Conservation (phyloP, 441 rosid species). For the Theobroma grandiflorum region DNA sequence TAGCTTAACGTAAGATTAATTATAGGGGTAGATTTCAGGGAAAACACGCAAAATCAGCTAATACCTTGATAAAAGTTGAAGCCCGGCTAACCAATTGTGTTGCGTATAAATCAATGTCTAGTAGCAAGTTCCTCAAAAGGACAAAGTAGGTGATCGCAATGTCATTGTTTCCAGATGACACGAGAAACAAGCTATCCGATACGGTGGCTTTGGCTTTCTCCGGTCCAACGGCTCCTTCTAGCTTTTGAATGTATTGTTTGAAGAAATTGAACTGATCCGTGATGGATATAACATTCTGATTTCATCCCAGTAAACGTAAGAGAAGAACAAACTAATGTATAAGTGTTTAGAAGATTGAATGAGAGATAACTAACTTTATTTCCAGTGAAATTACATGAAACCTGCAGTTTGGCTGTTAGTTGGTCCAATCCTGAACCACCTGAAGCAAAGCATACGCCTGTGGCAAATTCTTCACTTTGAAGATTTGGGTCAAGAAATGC, state of each 20-base stretch:
- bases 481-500: conserved; percentile 36
- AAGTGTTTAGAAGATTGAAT: not conserved
- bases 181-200: conserved; percentile 27
- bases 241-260: conserved; percentile 31
- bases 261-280: conserved; percentile 32
- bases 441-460: conserved; percentile 43
- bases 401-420: conserved; percentile 23
- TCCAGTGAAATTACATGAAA: not conserved
- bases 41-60: not conserved
- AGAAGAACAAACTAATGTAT: not conserved
- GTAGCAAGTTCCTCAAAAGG: not conserved
- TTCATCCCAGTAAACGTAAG: not conserved
- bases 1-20: not conserved
- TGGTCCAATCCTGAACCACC: conserved; percentile 40
- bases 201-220: conserved; percentile 30
- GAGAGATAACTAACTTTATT: too few relatives aligned
- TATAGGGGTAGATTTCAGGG: not conserved
- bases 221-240: conserved; percentile 33
- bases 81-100: conserved; percentile 23
- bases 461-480: conserved; percentile 20
- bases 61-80: conserved; percentile 40
- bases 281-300: conserved; percentile 27
- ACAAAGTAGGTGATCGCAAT: conserved; percentile 33
- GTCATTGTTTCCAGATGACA: conserved; percentile 43
- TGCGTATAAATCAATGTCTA: conserved; percentile 29